phyloP scores from a whole-genome alignment of 352 stramenopile species.

The Bremia lactucae region DNA sequence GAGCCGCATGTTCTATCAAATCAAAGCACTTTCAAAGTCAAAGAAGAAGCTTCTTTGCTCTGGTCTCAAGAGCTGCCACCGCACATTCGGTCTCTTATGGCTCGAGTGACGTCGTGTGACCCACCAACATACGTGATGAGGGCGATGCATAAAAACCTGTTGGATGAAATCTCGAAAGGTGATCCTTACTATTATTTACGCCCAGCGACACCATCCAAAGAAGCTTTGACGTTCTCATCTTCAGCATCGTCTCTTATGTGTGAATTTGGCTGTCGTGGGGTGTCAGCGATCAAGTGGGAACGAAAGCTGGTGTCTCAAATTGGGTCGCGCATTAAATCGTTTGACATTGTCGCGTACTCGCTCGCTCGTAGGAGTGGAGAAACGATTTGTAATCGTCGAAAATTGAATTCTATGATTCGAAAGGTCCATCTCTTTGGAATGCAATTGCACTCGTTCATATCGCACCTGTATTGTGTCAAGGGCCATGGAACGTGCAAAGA shows the following conservation, averaged over 20 bases:
- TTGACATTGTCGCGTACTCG: constrained; percentile 63
- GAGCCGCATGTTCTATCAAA: constrained; percentile 10
- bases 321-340: constrained; percentile 71
- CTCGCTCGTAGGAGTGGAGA: constrained; percentile 47
- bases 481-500: constrained; percentile 38
- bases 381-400: constrained; percentile 62
- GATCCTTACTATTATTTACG: constrained; percentile 70
- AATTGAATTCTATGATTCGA: constrained; percentile 74
- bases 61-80: constrained; percentile 21
- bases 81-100: constrained; percentile 36
- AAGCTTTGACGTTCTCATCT: constrained; percentile 4
- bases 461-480: constrained; percentile 58
- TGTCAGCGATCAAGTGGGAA: constrained; percentile 46
- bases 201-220: constrained; percentile 13
- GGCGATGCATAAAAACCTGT: constrained; percentile 43
- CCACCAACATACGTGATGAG: constrained; percentile 58
- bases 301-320: constrained; percentile 67
- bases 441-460: constrained; percentile 60
- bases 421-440: constrained; percentile 71
- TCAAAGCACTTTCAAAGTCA: constrained; percentile 17
- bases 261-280: constrained; percentile 43
- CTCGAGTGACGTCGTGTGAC: constrained; percentile 26
- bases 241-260: constrained; percentile 13
- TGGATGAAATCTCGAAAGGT: constrained; percentile 53
- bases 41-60: constrained; percentile 6